Percentiles rank a stretch among this genome's conserved stretches.
phyloP scores from a whole-genome alignment of 306 rosid species.

The Morella rubra region DNA sequence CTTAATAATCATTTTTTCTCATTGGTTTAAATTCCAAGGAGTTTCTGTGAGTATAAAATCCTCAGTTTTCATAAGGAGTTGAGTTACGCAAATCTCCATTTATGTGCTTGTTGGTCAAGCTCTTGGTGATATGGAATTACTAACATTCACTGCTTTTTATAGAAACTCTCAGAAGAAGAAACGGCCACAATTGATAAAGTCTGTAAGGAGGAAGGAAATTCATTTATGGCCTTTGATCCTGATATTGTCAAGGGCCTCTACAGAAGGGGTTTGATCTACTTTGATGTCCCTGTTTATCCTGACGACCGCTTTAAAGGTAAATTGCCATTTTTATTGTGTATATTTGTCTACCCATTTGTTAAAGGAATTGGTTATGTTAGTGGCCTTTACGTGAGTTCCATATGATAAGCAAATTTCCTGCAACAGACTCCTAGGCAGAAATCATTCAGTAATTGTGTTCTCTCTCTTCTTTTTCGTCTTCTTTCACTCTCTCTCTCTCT shows the following conservation, averaged over 20 bases:
- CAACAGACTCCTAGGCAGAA: not conserved
- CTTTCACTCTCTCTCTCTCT: not conserved
- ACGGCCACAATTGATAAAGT: constrained; percentile 79
- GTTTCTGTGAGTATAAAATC: constrained; percentile 17
- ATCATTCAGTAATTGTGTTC: not conserved
- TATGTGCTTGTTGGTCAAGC: constrained; percentile 25
- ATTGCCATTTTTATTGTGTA: constrained; percentile 9
- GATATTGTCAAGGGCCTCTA: constrained; percentile 59
- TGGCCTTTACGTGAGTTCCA: constrained; percentile 12
- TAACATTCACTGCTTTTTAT: constrained; percentile 24
- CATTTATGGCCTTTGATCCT: constrained; percentile 66
- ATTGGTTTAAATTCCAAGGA: not conserved
- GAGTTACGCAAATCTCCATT: constrained; percentile 13
- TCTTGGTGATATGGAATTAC: constrained; percentile 15
- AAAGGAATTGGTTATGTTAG: not conserved
- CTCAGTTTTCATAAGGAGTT: constrained; percentile 12
- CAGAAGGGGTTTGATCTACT: constrained; percentile 74
- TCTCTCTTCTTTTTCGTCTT: not conserved
- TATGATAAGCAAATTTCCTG: constrained; percentile 4
- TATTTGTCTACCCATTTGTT: constrained; percentile 9
- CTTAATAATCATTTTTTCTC: constrained; percentile 26
- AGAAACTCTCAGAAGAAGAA: constrained; percentile 94
- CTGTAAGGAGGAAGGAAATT: constrained; percentile 85
- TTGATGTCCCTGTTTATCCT: constrained; percentile 82
- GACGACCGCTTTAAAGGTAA: constrained; percentile 86